Evolutionary conservation across 2,329 filamentous ascomycete species (phyloP), one percentile per base, ranked within the genome.

Genomic region (Phyllosticta capitalensis): DNA sequence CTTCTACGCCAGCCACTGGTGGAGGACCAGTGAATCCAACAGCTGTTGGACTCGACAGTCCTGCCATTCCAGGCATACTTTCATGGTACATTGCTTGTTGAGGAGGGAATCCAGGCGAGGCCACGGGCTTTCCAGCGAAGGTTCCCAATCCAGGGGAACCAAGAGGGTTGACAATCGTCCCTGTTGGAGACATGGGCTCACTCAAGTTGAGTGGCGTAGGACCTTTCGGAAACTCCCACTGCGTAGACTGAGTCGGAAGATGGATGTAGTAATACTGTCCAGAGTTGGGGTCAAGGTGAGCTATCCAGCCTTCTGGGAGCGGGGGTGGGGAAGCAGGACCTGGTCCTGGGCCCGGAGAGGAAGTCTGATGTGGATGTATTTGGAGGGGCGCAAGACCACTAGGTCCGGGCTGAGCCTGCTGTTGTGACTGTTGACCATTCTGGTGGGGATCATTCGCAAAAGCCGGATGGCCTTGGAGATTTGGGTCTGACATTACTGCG

Each of bases 251-350:
- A 0, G 90, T 92, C 1, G 92, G 89, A 28, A 99, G 81, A 72
- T 99, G 94, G 61, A 99, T 99, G 69, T 99, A 99, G 73, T 99
- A 99, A 74, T 97, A 99, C 70, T 97, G 92, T 1, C 94, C 94
- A 1, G 92, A 97, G 69, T 89, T 96, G 65, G 90, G 89, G 71
- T 99, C 94, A 4, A 97, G 80, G 72, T 97, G 94, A 20, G 94
- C 90, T 68, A 99, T 97, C 94, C 94, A 99, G 33, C 94, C 94
- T 75, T 99, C 94, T 5, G 94, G 94, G 17, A 99, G 80, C 2
- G 92, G 94, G 21, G 94, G 94, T 30, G 94, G 94, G 17, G 91
- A 95, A 24, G 87, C 84, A 28, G 90, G 90, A 0, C 87, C 83
- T 22, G 83, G 75, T 53, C 65, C 77, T 67, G 63, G 74, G 67